Base-by-base conservation (phyloP, 208 protist genomes). In the Crithidia sp. region DNA sequence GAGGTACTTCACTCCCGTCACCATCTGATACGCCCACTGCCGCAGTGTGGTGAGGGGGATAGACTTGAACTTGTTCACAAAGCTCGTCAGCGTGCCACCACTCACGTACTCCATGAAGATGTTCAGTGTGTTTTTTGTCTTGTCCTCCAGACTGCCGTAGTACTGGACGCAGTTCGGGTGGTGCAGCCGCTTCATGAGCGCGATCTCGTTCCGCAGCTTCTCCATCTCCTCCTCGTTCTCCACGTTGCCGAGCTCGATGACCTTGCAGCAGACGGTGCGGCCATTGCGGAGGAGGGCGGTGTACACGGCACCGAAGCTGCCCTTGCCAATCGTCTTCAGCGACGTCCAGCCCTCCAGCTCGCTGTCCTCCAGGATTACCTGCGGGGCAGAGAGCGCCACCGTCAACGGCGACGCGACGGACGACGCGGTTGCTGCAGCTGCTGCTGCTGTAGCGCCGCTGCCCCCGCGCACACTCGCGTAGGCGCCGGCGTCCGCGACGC, bases 61-160 rank as follows among this genome's bases (percentile, higher is more conserved):
- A 19, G 77, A 77, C 71, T 90, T 90, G 70, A 94, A 92, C 67
- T 93, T 92, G 69, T 91, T 87, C 41, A 93, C 84, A 71, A 94
- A 86, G 41, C 77, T 84, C 47, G 88, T 94, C 17, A 96, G 71
- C 10, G 84, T 87, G 50, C 92, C 89, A 39, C 95, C 94, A 37
- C 87, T 89, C 14, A 97, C 86, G 76, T 93, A 95, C 75, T 98
- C 94, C 89, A 98, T 96, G 72, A 98, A 98, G 66, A 98, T 97
- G 77, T 97, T 95, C 28, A 98, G 68, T 41, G 82, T 83, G 69
- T 86, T 83, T 49, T 83, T 62, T 52, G 56, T 62, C n/a, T 79
- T 87, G 64, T 94, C 88, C 77, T 93, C 82, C 37, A 86, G 68
- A 72, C 91, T 92, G n/a, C 89, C 93, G 77, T 96, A 93, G 83